A percentile compares a stretch with the other conserved stretches of the same genome.
phyloP scores from a whole-genome alignment of 345 rosid genomes.

The Brassica rapa region DNA sequence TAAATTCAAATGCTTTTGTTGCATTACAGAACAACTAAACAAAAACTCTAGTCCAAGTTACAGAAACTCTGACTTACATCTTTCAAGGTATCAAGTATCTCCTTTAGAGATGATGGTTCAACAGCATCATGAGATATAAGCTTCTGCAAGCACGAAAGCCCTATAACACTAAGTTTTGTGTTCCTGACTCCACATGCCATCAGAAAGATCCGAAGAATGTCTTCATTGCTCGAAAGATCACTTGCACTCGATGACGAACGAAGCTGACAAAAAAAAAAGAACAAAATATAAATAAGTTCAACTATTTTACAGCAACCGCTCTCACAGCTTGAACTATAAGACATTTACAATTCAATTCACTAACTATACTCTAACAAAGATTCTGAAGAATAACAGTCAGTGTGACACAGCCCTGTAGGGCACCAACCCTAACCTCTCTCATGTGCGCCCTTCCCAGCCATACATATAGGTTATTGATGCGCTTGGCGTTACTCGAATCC shows the following conservation, averaged over 20 bases:
- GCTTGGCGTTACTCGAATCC: too few relatives aligned
- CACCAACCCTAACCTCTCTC: too few relatives aligned
- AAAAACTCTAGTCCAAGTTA: background rate
- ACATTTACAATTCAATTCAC: background rate
- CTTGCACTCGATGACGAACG: conserved; percentile 79
- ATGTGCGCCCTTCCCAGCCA: too few relatives aligned
- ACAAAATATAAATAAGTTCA: background rate
- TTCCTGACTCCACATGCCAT: conserved; percentile 94
- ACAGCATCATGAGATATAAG: conserved; percentile 97
- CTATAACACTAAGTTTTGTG: conserved; percentile 86
- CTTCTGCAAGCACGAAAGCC: conserved; percentile 92
- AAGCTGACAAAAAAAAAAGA: conserved; percentile 53
- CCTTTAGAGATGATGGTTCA: conserved; percentile 76
- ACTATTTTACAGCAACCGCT: background rate
- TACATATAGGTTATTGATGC: too few relatives aligned
- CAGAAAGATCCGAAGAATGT: conserved; percentile 78
- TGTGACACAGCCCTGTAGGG: too few relatives aligned
- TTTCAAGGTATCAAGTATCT: conserved; percentile 78
- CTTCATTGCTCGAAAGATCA: conserved; percentile 83
- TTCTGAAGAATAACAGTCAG: too few relatives aligned
- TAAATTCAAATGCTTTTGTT: too few relatives aligned
- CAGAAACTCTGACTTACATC: conserved; percentile 58
- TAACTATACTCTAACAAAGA: background rate
- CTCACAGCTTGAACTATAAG: background rate
- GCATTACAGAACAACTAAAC: too few relatives aligned